A percentile compares a stretch with the other conserved stretches of the same genome.
These are phyloP conservation scores for Pachyrhizus erosus DNA, from an alignment of 306 rosid species.

Conservation along the genomic window DNA sequence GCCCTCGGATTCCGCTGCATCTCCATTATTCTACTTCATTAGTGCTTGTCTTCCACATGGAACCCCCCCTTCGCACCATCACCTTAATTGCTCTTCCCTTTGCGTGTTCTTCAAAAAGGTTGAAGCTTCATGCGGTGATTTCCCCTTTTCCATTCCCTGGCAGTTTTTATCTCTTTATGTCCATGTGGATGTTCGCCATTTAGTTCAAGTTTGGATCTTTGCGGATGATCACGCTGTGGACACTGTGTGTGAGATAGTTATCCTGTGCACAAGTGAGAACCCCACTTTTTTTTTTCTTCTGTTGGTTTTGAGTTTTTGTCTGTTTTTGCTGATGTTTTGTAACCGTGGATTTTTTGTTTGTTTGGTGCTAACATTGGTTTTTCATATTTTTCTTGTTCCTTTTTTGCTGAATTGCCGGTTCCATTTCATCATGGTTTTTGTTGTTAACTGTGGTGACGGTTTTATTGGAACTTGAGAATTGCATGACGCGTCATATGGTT, in stretches of 20 bases:
- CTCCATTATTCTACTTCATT: slow-evolving; percentile 53
- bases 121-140: slow-evolving; percentile 36
- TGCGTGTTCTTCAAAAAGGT: slow-evolving; percentile 70
- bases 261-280: slow-evolving; percentile 21
- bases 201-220: slow-evolving; percentile 36
- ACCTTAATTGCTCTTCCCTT: slow-evolving; percentile 41
- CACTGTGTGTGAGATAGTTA: slow-evolving; percentile 23
- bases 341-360: slow-evolving; percentile 9
- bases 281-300: background rate
- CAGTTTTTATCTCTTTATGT: slow-evolving; percentile 23
- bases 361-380: slow-evolving; percentile 1
- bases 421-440: slow-evolving; percentile 7
- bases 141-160: slow-evolving; percentile 16
- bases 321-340: slow-evolving; percentile 21
- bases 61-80: slow-evolving; percentile 44
- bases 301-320: background rate
- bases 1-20: slow-evolving; percentile 49
- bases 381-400: slow-evolving; percentile 11
- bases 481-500: slow-evolving; percentile 37
- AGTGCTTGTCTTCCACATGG: slow-evolving; percentile 46
- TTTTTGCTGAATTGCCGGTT: slow-evolving; percentile 23
- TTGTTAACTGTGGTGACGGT: background rate
- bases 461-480: slow-evolving; percentile 8
- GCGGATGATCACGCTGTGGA: slow-evolving; percentile 34
- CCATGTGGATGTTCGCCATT: slow-evolving; percentile 37